Base-by-base conservation (phyloP, 805 yeast species). In the Saturnispora besseyi region DNA sequence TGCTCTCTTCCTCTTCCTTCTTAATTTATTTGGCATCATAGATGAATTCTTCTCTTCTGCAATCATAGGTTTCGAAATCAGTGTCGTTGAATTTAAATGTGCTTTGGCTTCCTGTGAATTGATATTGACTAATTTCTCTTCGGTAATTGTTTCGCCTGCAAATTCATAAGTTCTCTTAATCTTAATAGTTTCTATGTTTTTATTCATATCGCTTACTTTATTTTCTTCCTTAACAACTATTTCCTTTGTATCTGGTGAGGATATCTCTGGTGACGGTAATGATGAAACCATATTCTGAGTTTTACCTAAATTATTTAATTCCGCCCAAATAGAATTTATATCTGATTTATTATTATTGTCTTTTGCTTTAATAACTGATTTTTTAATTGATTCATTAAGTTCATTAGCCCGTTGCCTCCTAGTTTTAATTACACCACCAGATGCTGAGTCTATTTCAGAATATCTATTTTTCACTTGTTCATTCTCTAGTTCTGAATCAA, bases 91-190 rank as follows among this genome's bases (percentile, higher is more conserved):
- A 53, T 76, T 78, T 41, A 87, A 63, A 59, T 83, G 88, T 18
- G 90, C 96, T 56, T 79, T 79, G 0, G 95, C 98, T 62, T 88
- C 96, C 12, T 93, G 93, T 8, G 96, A 84, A 43, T 78, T 73
- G 7, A 75, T 76, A 44, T 79, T 84, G 1, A 93, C 97, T 65
- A 75, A 71, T 64, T 87, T 88, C 52, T 82, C 82, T 59, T 90
- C 96, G 0, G 84, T 78, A 2, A 84, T 73, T 2, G 80, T 71
- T 58, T 85, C 85, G 5, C 97, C 97, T 0, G 99, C 98, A 73
- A 88, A 91, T 51, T 86, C 84, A 62, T 87, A 91, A 2, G 82
- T 78, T 54, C 93, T 74, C 52, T 78, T 81, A 50, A 91, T 89
- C 57, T 79, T 78, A 50, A 91, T 76, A 61, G 75, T 75, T 46